phyloP scores from a whole-genome alignment of 768 basidiomycete genomes.

The Amanita brunnescens region DNA sequence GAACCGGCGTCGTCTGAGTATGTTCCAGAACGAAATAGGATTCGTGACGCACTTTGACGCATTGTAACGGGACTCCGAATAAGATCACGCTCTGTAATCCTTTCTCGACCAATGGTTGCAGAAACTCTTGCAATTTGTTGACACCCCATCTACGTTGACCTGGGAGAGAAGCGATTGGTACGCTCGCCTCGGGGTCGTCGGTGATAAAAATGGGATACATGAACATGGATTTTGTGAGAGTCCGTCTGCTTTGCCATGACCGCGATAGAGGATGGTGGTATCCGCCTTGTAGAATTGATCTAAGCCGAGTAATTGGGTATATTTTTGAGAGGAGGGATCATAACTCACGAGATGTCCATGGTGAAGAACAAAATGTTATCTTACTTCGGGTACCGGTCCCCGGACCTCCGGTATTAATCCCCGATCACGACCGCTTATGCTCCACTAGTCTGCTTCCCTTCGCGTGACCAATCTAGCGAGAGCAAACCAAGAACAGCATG shows the following conservation, averaged over 20 bases:
- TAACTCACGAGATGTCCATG: slow-evolving; percentile 31
- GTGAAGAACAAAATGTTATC: not conserved
- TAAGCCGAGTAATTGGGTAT: slow-evolving; percentile 10
- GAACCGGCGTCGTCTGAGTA: not conserved
- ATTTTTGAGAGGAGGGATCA: not conserved
- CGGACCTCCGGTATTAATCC: not conserved
- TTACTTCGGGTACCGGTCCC: not conserved
- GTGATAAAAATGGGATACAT: slow-evolving; percentile 99
- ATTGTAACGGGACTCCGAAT: slow-evolving; percentile 85
- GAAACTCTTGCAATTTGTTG: slow-evolving; percentile 82
- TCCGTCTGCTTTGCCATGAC: slow-evolving; percentile 75
- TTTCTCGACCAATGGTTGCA: slow-evolving; percentile 81
- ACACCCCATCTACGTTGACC: slow-evolving; percentile 92
- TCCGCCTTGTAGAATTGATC: slow-evolving; percentile 84
- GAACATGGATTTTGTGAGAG: slow-evolving; percentile 85
- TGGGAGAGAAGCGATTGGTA: slow-evolving; percentile 69
- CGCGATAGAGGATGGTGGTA: slow-evolving; percentile 89
- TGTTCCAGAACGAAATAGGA: not conserved
- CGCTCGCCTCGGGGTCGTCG: slow-evolving; percentile 82
- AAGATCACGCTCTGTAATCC: slow-evolving; percentile 89
- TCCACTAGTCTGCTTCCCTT: too few species aligned
- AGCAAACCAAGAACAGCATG: slow-evolving; percentile 30
- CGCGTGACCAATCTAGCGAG: too few species aligned
- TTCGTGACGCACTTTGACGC: slow-evolving; percentile 50
- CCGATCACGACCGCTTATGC: too few species aligned